phyloP scores from a whole-genome alignment of 805 yeast genomes.

The Kluyveromyces nonfermentans region DNA sequence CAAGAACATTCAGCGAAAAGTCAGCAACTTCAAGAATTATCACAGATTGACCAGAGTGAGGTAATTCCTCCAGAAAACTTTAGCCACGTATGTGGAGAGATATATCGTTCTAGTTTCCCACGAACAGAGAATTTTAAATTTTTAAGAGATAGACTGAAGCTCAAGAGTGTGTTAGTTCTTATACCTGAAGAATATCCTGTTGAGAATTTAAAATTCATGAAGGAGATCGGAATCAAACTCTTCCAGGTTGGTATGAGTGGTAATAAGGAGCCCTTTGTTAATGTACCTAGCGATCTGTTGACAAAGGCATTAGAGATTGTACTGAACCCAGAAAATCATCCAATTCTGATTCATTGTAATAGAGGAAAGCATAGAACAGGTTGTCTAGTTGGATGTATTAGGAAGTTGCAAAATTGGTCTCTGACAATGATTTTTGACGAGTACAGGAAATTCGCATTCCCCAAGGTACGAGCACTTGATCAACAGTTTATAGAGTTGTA shows the following conservation, averaged over 20 bases:
- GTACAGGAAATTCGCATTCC: conserved; percentile 87
- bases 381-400: conserved; percentile 84
- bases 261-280: conserved; percentile 89
- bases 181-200: conserved; percentile 89
- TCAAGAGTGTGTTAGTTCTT: conserved; percentile 71
- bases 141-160: conserved; percentile 42
- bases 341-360: conserved; percentile 88
- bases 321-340: conserved; percentile 79
- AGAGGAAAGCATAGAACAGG: conserved; percentile 97
- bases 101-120: conserved; percentile 88
- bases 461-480: conserved; percentile 91
- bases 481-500: conserved; percentile 92
- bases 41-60: conserved; percentile 6
- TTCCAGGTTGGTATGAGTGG: conserved; percentile 92
- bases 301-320: conserved; percentile 76
- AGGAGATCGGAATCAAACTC: conserved; percentile 51
- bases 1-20: conserved; percentile 17
- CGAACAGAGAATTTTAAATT: conserved; percentile 72
- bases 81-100: conserved; percentile 65
- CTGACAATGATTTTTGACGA: conserved; percentile 92
- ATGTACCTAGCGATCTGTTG: conserved; percentile 56
- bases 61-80: conserved; percentile 79
- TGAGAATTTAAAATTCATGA: conserved; percentile 58
- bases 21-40: conserved; percentile 2
- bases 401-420: conserved; percentile 88